These are phyloP conservation scores for Exophiala bonariae DNA, from an alignment of 2,329 filamentous ascomycete genomes.

Conservation along the genomic window DNA sequence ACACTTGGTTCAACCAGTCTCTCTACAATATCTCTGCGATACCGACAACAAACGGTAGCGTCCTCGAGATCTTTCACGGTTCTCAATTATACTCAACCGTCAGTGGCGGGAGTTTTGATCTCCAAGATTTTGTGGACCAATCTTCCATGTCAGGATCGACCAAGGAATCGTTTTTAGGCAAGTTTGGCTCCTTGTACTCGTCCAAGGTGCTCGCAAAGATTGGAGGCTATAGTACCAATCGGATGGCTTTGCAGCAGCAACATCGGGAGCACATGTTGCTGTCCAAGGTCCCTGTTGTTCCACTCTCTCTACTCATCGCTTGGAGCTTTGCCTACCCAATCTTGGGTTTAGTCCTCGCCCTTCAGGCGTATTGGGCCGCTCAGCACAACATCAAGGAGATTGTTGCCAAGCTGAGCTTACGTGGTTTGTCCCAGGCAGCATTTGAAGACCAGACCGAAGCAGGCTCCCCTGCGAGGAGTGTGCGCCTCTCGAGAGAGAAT, in stretches of 20 bases:
- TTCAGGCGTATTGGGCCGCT: constrained; percentile 10
- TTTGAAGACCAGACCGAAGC: constrained; percentile 16
- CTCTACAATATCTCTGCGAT: constrained; percentile 4
- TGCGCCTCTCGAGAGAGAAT: neutral
- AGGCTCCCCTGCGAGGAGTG: neutral
- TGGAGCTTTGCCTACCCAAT: constrained; percentile 13
- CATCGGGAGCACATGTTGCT: constrained; percentile 12
- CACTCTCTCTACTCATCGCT: constrained; percentile 10
- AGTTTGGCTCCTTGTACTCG: constrained; percentile 12
- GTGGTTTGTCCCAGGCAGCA: constrained; percentile 14
- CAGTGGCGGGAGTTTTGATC: constrained; percentile 3
- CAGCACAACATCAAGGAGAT: constrained; percentile 10
- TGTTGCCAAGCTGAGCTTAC: constrained; percentile 14
- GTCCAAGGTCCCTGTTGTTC: constrained; percentile 12
- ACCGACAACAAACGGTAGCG: constrained; percentile 14
- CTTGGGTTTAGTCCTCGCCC: constrained; percentile 11
- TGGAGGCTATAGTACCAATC: constrained; percentile 10
- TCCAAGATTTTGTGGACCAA: constrained; percentile 13
- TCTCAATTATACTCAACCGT: constrained; percentile 4
- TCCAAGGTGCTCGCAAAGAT: constrained; percentile 14
- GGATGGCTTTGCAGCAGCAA: constrained; percentile 9
- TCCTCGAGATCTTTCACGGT: constrained; percentile 19
- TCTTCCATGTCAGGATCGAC: constrained; percentile 11
- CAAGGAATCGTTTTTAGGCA: constrained; percentile 8
- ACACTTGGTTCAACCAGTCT: constrained; percentile 11